phyloP scores from a whole-genome alignment of 2,329 filamentous ascomycete species.

The Talaromyces sp. region DNA sequence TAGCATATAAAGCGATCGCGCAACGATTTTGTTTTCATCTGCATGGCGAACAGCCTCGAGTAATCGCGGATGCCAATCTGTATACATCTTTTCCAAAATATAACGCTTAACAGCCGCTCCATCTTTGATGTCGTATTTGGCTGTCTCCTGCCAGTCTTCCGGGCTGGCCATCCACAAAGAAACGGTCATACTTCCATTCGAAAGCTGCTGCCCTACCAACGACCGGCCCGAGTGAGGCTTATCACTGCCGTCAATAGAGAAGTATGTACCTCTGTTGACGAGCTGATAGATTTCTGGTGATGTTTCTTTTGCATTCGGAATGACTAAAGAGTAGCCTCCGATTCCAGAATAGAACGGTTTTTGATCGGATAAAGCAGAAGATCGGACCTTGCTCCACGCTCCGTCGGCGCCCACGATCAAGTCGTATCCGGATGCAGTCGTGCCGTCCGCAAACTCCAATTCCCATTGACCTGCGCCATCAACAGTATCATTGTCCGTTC shows the following conservation, averaged over 20 bases:
- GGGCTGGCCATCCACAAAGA: constrained; percentile 1
- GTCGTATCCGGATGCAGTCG: constrained; percentile 15
- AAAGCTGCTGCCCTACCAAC: constrained; percentile 20
- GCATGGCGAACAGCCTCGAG: constrained; percentile 14
- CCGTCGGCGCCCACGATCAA: constrained; percentile 24
- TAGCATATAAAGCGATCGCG: constrained; percentile 19
- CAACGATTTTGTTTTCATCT: constrained; percentile 7
- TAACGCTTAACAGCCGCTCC: constrained; percentile 1
- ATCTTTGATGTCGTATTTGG: constrained; percentile 1
- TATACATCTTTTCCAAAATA: constrained; percentile 4
- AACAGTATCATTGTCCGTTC: constrained; percentile 4
- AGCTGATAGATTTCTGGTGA: constrained; percentile 16
- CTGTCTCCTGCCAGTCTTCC: constrained; percentile 8
- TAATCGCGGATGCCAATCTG: constrained; percentile 10
- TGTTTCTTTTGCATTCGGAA: constrained; percentile 16
- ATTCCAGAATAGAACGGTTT: constrained; percentile 19
- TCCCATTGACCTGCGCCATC: constrained; percentile 13
- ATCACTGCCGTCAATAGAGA: constrained; percentile 10
- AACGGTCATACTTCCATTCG: constrained; percentile 13
- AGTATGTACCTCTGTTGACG: constrained; percentile 19
- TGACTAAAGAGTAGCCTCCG: constrained; percentile 12
- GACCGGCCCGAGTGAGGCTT: constrained; percentile 8
- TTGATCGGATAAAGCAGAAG: constrained; percentile 16
- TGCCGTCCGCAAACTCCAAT: constrained; percentile 5
- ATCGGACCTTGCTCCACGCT: constrained; percentile 21